Conservation (phyloP, 805 yeast species). For the Kazachstania taianensis region DNA sequence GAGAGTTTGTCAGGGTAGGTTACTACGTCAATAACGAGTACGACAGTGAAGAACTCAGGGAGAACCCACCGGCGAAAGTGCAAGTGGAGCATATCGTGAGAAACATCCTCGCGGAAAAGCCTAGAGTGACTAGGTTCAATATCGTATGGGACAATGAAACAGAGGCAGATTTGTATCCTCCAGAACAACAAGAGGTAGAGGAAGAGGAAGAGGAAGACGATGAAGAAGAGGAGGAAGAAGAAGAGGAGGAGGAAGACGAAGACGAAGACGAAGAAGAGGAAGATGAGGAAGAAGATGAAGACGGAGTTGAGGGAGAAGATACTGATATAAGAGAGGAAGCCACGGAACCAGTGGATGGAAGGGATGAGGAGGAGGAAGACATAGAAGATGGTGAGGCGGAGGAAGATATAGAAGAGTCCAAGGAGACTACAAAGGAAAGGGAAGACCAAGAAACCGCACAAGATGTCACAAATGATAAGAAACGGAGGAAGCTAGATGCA, state of each 20-base stretch:
- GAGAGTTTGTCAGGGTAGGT: constrained; percentile 95
- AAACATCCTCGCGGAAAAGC: constrained; percentile 92
- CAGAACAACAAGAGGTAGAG: constrained; percentile 60
- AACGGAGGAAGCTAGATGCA: constrained; percentile 13
- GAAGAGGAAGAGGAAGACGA: constrained; percentile 58
- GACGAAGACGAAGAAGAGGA: constrained; percentile 41
- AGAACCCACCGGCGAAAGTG: constrained; percentile 87
- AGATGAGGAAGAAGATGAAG: constrained; percentile 35
- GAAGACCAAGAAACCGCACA: not conserved
- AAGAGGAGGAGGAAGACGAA: constrained; percentile 37
- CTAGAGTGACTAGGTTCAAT: constrained; percentile 92
- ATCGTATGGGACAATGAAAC: constrained; percentile 90
- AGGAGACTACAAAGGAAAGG: constrained; percentile 8
- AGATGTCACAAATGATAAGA: constrained; percentile 3
- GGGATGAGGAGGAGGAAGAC: constrained; percentile 10
- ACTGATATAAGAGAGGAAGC: constrained; percentile 30
- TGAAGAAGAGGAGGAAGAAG: constrained; percentile 49
- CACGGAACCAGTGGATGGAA: constrained; percentile 28
- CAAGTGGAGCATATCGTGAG: constrained; percentile 91
- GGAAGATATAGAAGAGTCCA: constrained; percentile 11
- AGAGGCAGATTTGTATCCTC: constrained; percentile 61
- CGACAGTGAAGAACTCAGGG: constrained; percentile 84
- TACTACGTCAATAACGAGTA: constrained; percentile 97
- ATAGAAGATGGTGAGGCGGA: constrained; percentile 6
- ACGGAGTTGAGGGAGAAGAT: constrained; percentile 36